phyloP scores from a whole-genome alignment of 495 filamentous ascomycete species.

The Xylaria intraflava region DNA sequence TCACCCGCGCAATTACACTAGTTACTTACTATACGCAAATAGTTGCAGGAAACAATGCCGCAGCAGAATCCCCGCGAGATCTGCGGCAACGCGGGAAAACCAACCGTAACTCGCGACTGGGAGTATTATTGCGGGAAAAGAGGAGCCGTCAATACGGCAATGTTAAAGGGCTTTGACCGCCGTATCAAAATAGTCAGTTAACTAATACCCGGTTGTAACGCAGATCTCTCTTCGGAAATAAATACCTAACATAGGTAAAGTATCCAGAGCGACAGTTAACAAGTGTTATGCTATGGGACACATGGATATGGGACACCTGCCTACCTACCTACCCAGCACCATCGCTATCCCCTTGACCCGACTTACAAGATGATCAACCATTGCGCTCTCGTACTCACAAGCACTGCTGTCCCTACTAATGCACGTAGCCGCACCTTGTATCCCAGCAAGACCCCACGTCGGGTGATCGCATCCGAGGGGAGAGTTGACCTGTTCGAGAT shows the following conservation, averaged over 20 bases:
- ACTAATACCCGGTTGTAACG: too few species aligned
- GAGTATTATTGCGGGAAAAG: slow-evolving; percentile 25
- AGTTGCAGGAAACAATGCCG: too few species aligned
- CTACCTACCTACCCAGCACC: too few species aligned
- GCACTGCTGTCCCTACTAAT: slow-evolving; percentile 7
- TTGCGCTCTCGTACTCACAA: background rate
- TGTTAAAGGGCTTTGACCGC: slow-evolving; percentile 14
- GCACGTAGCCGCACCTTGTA: slow-evolving; percentile 24
- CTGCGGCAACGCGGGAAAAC: slow-evolving; percentile 19
- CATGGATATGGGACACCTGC: too few species aligned
- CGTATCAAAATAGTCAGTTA: too few species aligned
- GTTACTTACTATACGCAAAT: too few species aligned
- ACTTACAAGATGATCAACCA: slow-evolving; percentile 13
- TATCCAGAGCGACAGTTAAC: too few species aligned
- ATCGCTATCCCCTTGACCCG: too few species aligned
- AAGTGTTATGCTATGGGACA: too few species aligned
- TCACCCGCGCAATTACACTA: too few species aligned
- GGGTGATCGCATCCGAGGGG: slow-evolving; percentile 5
- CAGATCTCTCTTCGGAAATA: too few species aligned
- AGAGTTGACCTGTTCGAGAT: slow-evolving; percentile 6
- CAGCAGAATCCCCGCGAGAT: slow-evolving; percentile 10
- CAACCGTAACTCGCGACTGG: slow-evolving; percentile 15
- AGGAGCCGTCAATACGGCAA: slow-evolving; percentile 14
- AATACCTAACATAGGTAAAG: too few species aligned
- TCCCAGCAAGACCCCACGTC: slow-evolving; percentile 16